These are phyloP conservation scores for Monosporozyma aquatica DNA, from an alignment of 805 yeast species.

Conservation along the genomic window DNA sequence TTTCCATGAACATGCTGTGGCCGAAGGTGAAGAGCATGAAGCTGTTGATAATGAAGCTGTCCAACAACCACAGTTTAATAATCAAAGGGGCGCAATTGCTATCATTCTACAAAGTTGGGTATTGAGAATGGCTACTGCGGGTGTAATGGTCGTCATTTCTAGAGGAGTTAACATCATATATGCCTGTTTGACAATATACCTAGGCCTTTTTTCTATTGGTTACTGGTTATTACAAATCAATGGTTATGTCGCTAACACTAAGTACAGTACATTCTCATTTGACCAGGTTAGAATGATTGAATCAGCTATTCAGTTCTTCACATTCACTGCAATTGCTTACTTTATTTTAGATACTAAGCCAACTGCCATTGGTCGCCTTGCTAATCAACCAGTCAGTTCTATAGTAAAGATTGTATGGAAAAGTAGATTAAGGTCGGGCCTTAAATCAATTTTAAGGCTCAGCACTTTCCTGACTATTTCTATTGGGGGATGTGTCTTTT, in stretches of 20 bases:
- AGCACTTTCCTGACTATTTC: background rate
- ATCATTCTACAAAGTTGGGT: slow-evolving; percentile 7
- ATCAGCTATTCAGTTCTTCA: background rate
- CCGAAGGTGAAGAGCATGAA: slow-evolving; percentile 3
- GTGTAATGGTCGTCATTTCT: background rate
- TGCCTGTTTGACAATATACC: background rate
- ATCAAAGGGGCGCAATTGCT: slow-evolving; percentile 3
- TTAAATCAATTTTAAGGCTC: background rate
- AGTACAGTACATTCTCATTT: background rate
- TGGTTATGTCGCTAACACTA: background rate
- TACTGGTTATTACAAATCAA: background rate
- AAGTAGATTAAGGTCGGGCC: background rate
- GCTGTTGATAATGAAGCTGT: too few relatives aligned
- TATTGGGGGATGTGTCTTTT: slow-evolving; percentile 5
- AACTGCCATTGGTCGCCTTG: background rate
- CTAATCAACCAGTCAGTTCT: background rate
- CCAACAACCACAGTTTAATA: background rate
- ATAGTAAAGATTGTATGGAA: background rate
- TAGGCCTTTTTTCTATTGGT: background rate
- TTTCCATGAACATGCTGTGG: slow-evolving; percentile 15
- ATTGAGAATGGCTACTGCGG: background rate
- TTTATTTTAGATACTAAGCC: slow-evolving; percentile 1
- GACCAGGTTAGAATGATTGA: background rate
- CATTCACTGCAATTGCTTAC: background rate
- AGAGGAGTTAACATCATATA: background rate